Evolutionary conservation across 805 yeast genomes (phyloP).

Genomic region (Maudiozyma serrabonitensis): DNA sequence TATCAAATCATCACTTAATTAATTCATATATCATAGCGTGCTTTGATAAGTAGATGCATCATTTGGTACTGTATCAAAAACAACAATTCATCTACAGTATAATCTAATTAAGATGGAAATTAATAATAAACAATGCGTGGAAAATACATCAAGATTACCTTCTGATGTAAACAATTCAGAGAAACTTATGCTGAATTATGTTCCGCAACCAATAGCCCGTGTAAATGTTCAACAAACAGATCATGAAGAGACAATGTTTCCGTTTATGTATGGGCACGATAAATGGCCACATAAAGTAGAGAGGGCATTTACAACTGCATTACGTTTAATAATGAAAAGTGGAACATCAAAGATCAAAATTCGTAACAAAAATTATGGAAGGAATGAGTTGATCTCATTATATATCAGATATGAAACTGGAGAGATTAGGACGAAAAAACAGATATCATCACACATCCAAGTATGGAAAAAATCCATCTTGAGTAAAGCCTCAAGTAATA

Average conservation of each 20-base stretch:
- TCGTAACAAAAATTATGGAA: slow-evolving; percentile 80
- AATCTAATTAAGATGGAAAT: neutral
- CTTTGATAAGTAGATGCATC: too few species aligned
- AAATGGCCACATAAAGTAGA: slow-evolving; percentile 91
- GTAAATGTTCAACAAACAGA: neutral
- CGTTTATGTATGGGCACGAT: slow-evolving; percentile 19
- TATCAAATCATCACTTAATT: too few species aligned
- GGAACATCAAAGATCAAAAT: slow-evolving; percentile 81
- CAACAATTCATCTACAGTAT: too few species aligned
- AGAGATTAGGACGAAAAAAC: slow-evolving; percentile 77
- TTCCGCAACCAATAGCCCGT: neutral
- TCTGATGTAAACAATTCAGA: neutral
- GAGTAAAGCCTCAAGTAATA: slow-evolving; percentile 19
- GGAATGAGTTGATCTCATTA: slow-evolving; percentile 87
- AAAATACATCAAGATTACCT: neutral
- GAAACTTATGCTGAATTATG: neutral
- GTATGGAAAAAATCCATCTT: slow-evolving; percentile 66
- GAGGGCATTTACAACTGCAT: slow-evolving; percentile 75
- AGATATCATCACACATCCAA: slow-evolving; percentile 90
- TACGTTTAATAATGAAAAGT: slow-evolving; percentile 75
- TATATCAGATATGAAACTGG: slow-evolving; percentile 72
- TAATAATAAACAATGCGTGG: neutral
- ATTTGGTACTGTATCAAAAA: too few species aligned
- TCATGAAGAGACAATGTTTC: slow-evolving; percentile 1
- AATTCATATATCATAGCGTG: too few species aligned